Conservation (phyloP, 371 early-diverging fungal genomes). For the Mucor indicus region DNA sequence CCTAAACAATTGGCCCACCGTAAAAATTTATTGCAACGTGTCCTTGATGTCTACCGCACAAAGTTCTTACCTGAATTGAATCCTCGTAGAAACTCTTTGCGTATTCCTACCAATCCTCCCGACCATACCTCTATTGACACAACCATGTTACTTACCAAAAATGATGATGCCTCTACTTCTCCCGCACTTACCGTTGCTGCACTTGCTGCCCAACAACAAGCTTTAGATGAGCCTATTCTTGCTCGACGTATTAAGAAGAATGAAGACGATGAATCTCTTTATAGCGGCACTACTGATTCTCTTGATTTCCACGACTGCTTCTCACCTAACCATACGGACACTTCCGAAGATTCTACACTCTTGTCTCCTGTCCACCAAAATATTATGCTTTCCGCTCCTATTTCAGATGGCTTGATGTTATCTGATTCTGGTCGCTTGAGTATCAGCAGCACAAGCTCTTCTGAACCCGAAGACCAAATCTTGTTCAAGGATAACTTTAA, state of each 20-base stretch:
- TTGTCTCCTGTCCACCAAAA: slow-evolving; percentile 1
- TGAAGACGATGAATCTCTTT: slow-evolving; percentile 23
- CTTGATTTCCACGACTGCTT: slow-evolving; percentile 47
- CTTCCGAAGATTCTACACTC: too few relatives aligned
- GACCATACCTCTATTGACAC: slow-evolving; percentile 17
- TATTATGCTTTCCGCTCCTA: slow-evolving; percentile 14
- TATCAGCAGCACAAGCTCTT: slow-evolving; percentile 15
- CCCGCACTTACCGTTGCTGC: slow-evolving; percentile 16
- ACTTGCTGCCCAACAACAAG: slow-evolving; percentile 4
- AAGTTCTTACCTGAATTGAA: slow-evolving; percentile 37
- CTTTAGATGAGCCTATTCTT: background rate
- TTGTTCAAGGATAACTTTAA: slow-evolving; percentile 21
- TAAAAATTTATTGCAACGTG: slow-evolving; percentile 42
- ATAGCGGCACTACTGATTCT: slow-evolving; percentile 43
- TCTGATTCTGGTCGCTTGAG: too few relatives aligned
- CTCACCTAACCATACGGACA: slow-evolving; percentile 27
- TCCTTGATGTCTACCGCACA: slow-evolving; percentile 41
- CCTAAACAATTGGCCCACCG: slow-evolving; percentile 45
- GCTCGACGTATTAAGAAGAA: slow-evolving; percentile 2
- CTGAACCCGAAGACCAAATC: slow-evolving; percentile 7
- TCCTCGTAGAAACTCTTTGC: slow-evolving; percentile 35
- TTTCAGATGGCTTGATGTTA: slow-evolving; percentile 3
- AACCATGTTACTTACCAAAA: background rate
- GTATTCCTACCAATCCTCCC: slow-evolving; percentile 23
- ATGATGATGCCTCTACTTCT: background rate